Conservation (phyloP, 192 early-diverging fungal species). For the Gryganskiella cystojenkinii region DNA sequence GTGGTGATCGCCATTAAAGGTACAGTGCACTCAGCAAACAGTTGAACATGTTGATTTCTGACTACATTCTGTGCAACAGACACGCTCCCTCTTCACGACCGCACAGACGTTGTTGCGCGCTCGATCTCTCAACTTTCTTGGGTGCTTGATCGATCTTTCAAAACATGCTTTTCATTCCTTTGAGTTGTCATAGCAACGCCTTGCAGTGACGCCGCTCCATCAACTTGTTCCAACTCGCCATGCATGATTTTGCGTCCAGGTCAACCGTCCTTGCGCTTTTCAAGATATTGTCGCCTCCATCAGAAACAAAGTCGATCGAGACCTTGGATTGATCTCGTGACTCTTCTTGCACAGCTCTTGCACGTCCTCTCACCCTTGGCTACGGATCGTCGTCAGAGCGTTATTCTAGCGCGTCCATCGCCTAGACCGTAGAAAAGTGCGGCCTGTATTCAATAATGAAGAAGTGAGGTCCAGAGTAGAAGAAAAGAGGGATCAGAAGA, state of each 20-base stretch:
- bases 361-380: constrained; percentile 71
- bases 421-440: constrained; percentile 51
- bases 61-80: too few relatives aligned
- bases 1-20: neutral
- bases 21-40: neutral
- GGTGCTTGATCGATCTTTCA: too few relatives aligned
- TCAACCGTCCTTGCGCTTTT: neutral
- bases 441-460: constrained; percentile 69
- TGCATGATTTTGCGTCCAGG: constrained; percentile 16
- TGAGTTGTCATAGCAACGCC: too few relatives aligned
- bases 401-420: constrained; percentile 72
- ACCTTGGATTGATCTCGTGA: constrained; percentile 1
- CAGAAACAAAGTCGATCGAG: constrained; percentile 63
- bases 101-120: too few relatives aligned
- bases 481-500: neutral
- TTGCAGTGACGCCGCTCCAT: too few relatives aligned
- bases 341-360: constrained; percentile 47
- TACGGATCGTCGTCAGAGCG: constrained; percentile 55
- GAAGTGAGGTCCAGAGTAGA: constrained; percentile 61
- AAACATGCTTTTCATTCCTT: too few relatives aligned
- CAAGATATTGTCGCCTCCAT: constrained; percentile 61
- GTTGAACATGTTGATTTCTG: too few relatives aligned
- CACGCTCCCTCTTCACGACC: too few relatives aligned
- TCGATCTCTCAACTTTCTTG: too few relatives aligned
- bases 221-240: constrained; percentile 14